A percentile compares a stretch with the other conserved stretches of the same genome.
Conservation (phyloP, 108 stramenopile species). For the Epithemia pelagica region DNA sequence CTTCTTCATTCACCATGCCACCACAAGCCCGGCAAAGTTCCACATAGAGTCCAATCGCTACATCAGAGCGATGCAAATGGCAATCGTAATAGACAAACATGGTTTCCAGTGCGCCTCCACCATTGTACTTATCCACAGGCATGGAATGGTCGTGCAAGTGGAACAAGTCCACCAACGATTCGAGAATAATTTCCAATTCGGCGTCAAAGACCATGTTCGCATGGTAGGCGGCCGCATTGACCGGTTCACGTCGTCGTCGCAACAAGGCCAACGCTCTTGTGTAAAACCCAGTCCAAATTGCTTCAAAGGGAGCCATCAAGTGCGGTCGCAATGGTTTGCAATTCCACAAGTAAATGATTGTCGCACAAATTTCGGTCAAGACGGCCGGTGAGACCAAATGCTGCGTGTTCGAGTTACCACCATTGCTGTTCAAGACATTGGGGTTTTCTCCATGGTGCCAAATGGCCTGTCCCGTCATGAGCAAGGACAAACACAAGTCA, state of each 20-base stretch:
- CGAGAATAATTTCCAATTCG: conserved; percentile 76
- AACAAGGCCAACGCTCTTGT: conserved; percentile 70
- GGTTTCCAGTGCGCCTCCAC: conserved; percentile 55
- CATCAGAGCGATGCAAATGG: conserved; percentile 61
- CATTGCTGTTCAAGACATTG: conserved; percentile 2
- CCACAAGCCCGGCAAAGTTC: conserved; percentile 80
- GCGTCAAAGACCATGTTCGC: conserved; percentile 75
- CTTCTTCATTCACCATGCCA: conserved; percentile 65
- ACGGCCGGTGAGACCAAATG: conserved; percentile 57
- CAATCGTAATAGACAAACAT: conserved; percentile 80
- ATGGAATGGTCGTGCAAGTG: conserved; percentile 52
- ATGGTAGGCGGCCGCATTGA: conserved; percentile 53
- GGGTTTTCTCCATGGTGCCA: conserved; percentile 53
- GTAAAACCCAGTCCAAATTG: conserved; percentile 84
- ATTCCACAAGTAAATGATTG: conserved; percentile 66
- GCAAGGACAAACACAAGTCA: conserved; percentile 73
- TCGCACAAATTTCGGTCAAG: conserved; percentile 73
- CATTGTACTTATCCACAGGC: conserved; percentile 31
- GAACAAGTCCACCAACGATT: conserved; percentile 76
- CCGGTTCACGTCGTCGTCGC: conserved; percentile 50
- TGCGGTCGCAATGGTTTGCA: conserved; percentile 34
- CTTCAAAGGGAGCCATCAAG: conserved; percentile 66
- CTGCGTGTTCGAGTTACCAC: background rate
- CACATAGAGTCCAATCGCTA: conserved; percentile 61
- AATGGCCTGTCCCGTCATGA: conserved; percentile 78